Base-by-base conservation (phyloP, 352 stramenopile species). In the Aphanomyces invadans region DNA sequence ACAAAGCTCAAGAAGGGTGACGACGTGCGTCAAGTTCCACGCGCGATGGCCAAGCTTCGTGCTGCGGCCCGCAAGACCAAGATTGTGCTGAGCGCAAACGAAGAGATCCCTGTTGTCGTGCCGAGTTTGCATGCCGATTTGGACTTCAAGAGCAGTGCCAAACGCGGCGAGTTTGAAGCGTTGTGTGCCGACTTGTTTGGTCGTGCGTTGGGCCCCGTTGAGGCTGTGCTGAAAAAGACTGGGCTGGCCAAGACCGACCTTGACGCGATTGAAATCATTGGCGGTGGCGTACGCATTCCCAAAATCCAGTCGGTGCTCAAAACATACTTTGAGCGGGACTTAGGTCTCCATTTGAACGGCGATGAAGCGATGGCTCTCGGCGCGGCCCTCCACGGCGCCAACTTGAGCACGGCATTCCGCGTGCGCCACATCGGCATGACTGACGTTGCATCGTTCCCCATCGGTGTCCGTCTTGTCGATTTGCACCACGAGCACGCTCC, bases 301-400 rank as follows among this genome's bases (percentile, higher is more conserved):
- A 93, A 90, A 69, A 88, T 99, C 57, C 95, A 98, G 75, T 84
- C 97, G 51, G 80, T 92, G 29, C 79, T 96, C 31, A 74, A 76
- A 25, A 74, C 81, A 21, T 89, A 86, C 53, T 87, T 94, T 36
- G 62, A 74, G 9, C 87, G 89, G 66, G 90, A 97, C 70, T 80
- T 99, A 89, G 90, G 95, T 28, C 89, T 97, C 63, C 97, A 99
- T 78, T 82, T 99, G 51, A 99, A 99, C 77, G 96, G 95, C 53
- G 97, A 99, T 74, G 96, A 99, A 77, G 94, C 92, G 46, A 98
- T 98, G 89, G 96, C 95, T 5, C 75, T 98, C 0, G 96, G 96
- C 51, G 89, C 94, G 12, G 92, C 95, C 5, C 98, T 98, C 79
- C 87, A 94, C 59, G 96, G 90, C 38, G 96, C 96, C 5, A 99